Evolutionary conservation across 2,329 filamentous ascomycete species (phyloP).

Genomic region (Monosporascus cannonballus): DNA sequence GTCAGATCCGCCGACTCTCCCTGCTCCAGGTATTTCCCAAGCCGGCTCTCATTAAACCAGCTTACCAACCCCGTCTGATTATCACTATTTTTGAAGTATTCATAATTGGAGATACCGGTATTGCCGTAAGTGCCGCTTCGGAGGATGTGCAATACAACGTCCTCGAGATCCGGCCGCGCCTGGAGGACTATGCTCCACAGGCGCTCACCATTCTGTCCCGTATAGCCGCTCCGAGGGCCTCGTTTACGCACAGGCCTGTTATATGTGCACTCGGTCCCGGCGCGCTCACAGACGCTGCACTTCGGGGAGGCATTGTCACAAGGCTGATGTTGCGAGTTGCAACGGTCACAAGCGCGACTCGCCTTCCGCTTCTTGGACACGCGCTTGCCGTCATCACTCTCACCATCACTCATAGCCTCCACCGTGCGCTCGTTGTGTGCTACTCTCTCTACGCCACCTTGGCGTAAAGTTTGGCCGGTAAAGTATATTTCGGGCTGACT

Average conservation of each 20-base stretch:
- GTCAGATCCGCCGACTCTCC: slow-evolving; percentile 22
- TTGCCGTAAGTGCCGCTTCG: slow-evolving; percentile 21
- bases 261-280: slow-evolving; percentile 28
- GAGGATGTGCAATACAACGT: slow-evolving; percentile 24
- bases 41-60: slow-evolving; percentile 25
- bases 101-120: slow-evolving; percentile 24
- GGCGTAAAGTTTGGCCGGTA: not conserved
- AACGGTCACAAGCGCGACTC: slow-evolving; percentile 36
- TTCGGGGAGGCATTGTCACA: slow-evolving; percentile 42
- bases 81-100: slow-evolving; percentile 27
- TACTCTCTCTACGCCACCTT: slow-evolving; percentile 11
- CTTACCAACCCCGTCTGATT: slow-evolving; percentile 27
- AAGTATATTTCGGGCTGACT: not conserved
- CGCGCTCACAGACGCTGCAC: slow-evolving; percentile 37
- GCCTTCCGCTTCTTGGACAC: slow-evolving; percentile 29
- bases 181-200: slow-evolving; percentile 27
- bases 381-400: slow-evolving; percentile 26
- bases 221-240: slow-evolving; percentile 28
- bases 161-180: slow-evolving; percentile 25
- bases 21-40: slow-evolving; percentile 24
- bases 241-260: slow-evolving; percentile 28
- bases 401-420: slow-evolving; percentile 29
- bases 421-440: slow-evolving; percentile 12
- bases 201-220: slow-evolving; percentile 28
- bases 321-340: slow-evolving; percentile 41